Percentiles rank a stretch among this genome's conserved stretches.
phyloP scores from a whole-genome alignment of 163 green algal species.

The Chlorella variabilis region DNA sequence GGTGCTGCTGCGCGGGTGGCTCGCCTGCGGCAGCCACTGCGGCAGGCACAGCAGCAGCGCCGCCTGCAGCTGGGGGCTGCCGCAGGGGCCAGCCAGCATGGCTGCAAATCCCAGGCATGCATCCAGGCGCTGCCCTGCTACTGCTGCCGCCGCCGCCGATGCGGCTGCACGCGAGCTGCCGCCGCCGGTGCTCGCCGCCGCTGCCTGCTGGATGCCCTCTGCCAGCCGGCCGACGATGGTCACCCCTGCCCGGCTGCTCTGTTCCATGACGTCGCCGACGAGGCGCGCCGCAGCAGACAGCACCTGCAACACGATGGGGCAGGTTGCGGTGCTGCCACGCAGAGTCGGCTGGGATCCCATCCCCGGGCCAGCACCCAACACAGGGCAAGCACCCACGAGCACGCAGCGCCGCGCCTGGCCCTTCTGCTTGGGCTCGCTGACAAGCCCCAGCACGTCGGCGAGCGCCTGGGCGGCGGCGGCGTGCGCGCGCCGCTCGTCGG shows the following conservation, averaged over 20 bases:
- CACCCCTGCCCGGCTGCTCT: constrained; percentile 1
- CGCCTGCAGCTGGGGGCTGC: background rate
- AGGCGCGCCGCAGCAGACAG: background rate
- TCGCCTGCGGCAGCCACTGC: background rate
- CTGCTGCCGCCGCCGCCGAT: background rate
- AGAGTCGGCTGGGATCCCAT: too few species aligned
- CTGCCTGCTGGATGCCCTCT: background rate
- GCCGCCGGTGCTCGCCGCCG: background rate
- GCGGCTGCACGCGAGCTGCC: background rate
- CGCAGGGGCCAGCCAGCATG: background rate
- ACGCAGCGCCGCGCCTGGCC: too few species aligned
- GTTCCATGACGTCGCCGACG: background rate
- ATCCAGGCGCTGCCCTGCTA: background rate
- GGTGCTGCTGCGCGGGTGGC: background rate
- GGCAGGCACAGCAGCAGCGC: constrained; percentile 18
- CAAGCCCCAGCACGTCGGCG: background rate
- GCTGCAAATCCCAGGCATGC: background rate
- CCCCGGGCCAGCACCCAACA: too few species aligned
- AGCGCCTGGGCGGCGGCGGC: background rate
- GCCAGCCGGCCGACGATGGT: background rate
- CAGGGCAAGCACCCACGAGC: too few species aligned
- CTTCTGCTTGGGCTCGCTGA: constrained; percentile 10
- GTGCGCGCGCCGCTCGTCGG: background rate
- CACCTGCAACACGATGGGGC: background rate
- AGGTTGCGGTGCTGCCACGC: too few species aligned